Evolutionary conservation across 2,329 filamentous ascomycete genomes (phyloP), one percentile per base, ranked within the genome.

Genomic region (Colletotrichum karsti): DNA sequence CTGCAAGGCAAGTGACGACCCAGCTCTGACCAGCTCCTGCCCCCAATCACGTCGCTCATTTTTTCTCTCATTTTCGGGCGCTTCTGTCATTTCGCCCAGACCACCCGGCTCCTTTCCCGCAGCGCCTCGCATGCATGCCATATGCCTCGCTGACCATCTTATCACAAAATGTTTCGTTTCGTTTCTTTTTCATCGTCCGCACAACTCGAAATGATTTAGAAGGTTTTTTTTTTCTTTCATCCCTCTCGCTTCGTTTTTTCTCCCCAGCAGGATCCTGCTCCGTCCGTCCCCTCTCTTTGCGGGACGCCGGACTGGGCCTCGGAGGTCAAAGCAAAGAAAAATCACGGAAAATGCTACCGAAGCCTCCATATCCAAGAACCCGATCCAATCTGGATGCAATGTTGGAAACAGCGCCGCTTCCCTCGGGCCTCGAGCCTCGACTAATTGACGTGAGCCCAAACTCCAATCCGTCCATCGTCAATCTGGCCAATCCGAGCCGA

Each of bases 91-190:
- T 62, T 62, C 50, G 48, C 63, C 57, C 42, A 55, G 57, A 67
- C 63, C 50, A 62, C 33, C 63, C 42, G 63, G 63, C 33, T 67
- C 58, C 33, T 55, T 41, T 62, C 37, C 63, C 57, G 57, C 41
- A 56, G 57, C 63, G 51, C 63, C 37, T 39, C 48, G n/a, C n/a
- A 54, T 54, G 58, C 57, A 51, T 20, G 35, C 51, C 20, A 30
- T 20, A 55, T 30, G 56, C 30, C 39, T 44, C 50, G 28, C 39
- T 39, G 41, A 22, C n/a, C 39, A 33, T 51, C 30, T 41, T 48
- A 51, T 53, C 51, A 53, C 28, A 35, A n/a, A 37, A 35, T 58
- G 58, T 67, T 67, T 67, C 51, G 58, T 67, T 67, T 67, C 58
- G 51, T 57, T 67, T 67, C 63, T 67, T 67, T 22, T 57, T 44